A percentile compares a stretch with the other conserved stretches of the same genome.
Evolutionary conservation across 331 rosid genomes (phyloP).

Genomic region (Quercus tomentella): DNA sequence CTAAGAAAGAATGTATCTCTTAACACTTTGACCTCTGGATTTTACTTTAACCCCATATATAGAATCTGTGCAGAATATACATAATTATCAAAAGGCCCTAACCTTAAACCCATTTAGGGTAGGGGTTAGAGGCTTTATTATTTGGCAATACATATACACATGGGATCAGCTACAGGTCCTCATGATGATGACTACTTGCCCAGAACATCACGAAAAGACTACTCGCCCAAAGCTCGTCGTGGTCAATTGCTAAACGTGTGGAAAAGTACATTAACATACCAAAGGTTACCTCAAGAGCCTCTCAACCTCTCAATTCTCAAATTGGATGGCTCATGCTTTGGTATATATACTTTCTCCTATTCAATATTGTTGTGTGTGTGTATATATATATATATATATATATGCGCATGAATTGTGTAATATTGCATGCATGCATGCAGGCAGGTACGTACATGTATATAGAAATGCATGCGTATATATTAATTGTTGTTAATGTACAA

Average conservation of each 20-base stretch:
- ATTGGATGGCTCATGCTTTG: conserved; percentile 51
- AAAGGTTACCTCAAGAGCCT: conserved; percentile 32
- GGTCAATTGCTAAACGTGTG: neutral
- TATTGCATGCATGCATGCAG: neutral
- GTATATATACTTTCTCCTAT: neutral
- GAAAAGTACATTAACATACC: conserved; percentile 15
- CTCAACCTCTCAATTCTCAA: conserved; percentile 37
- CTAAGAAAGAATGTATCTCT: neutral
- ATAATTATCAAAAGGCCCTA: neutral
- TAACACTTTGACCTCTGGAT: neutral
- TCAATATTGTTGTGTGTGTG: no score
- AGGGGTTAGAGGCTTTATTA: neutral
- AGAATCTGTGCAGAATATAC: neutral
- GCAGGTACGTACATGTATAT: neutral
- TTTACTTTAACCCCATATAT: neutral
- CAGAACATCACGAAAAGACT: neutral
- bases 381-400: neutral
- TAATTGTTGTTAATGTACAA: neutral
- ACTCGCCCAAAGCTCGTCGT: no score
- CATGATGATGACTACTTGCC: neutral
- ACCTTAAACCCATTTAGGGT: neutral
- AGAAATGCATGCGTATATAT: neutral
- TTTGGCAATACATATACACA: no score
- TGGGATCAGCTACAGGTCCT: no score
- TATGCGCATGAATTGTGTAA: neutral